Conservation (phyloP, 495 filamentous ascomycete genomes). For the Oleoguttula mirabilis region DNA sequence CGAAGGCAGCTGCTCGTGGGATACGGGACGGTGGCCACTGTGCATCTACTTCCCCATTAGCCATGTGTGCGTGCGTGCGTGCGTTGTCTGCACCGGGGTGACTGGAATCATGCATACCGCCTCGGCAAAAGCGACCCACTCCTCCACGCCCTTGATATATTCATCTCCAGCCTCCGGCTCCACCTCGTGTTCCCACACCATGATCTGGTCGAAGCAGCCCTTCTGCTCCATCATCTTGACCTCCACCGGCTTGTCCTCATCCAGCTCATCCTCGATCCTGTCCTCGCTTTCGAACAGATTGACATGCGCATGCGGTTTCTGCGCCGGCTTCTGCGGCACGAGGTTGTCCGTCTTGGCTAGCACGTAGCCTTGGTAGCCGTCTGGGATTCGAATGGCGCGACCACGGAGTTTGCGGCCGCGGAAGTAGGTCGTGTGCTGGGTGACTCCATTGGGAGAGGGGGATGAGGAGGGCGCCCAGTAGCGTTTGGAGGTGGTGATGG, state of each 20-base stretch:
- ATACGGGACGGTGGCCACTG: too few relatives aligned
- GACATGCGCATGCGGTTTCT: neutral
- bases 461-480: slow-evolving; percentile 62
- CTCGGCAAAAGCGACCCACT: slow-evolving; percentile 74
- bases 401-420: slow-evolving; percentile 73
- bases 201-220: slow-evolving; percentile 59
- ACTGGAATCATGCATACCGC: slow-evolving; percentile 38
- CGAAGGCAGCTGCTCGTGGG: too few relatives aligned
- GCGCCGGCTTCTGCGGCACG: neutral
- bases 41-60: too few relatives aligned
- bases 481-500: slow-evolving; percentile 48
- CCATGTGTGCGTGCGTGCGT: too few relatives aligned
- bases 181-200: slow-evolving; percentile 72
- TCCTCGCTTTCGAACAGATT: slow-evolving; percentile 29
- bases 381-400: slow-evolving; percentile 52
- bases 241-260: slow-evolving; percentile 37
- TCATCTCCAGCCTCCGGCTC: slow-evolving; percentile 40
- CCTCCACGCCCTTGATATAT: slow-evolving; percentile 54
- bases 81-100: neutral
- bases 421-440: slow-evolving; percentile 51
- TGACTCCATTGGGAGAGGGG: too few relatives aligned
- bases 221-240: slow-evolving; percentile 51
- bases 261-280: slow-evolving; percentile 34
- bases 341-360: slow-evolving; percentile 15
- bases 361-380: slow-evolving; percentile 56